phyloP scores from a whole-genome alignment of 345 rosid genomes.

The Laguncularia racemosa region DNA sequence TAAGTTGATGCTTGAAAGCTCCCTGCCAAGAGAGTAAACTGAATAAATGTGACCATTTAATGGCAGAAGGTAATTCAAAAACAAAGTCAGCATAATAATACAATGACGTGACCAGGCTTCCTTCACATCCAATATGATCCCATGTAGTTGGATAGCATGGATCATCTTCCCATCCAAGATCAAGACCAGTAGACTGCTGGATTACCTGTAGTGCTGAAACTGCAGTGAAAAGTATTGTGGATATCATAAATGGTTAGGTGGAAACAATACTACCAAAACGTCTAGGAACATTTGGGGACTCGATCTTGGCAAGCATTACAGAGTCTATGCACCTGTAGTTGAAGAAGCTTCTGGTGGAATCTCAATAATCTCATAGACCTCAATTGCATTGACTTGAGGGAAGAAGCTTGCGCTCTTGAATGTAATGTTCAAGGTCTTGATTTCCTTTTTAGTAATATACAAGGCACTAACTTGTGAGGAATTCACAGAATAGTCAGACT shows the following conservation, averaged over 20 bases:
- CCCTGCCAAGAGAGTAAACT: constrained; percentile 31
- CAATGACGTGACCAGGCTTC: constrained; percentile 71
- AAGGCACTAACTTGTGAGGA: constrained; percentile 41
- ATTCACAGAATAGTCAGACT: constrained; percentile 41
- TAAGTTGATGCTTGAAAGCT: constrained; percentile 61
- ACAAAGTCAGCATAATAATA: constrained; percentile 13
- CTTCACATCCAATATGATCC: constrained; percentile 71
- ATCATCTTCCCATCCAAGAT: constrained; percentile 87
- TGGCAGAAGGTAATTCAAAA: not conserved
- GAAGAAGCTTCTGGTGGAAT: constrained; percentile 71
- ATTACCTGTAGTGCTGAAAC: constrained; percentile 91
- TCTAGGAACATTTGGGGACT: too few relatives aligned
- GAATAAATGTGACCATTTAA: not conserved
- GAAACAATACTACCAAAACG: not conserved
- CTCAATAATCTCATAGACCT: constrained; percentile 56
- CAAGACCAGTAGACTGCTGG: constrained; percentile 62
- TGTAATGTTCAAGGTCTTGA: constrained; percentile 51
- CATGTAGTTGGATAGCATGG: constrained; percentile 80
- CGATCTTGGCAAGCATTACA: too few relatives aligned
- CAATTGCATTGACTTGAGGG: constrained; percentile 72
- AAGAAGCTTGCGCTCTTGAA: constrained; percentile 40
- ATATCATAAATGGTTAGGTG: constrained; percentile 7
- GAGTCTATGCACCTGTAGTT: constrained; percentile 55
- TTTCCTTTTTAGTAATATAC: constrained; percentile 34
- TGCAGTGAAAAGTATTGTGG: constrained; percentile 21